Evolutionary conservation across 164 flowering plant genomes (phyloP).

Genomic region (Berberis thunbergii): DNA sequence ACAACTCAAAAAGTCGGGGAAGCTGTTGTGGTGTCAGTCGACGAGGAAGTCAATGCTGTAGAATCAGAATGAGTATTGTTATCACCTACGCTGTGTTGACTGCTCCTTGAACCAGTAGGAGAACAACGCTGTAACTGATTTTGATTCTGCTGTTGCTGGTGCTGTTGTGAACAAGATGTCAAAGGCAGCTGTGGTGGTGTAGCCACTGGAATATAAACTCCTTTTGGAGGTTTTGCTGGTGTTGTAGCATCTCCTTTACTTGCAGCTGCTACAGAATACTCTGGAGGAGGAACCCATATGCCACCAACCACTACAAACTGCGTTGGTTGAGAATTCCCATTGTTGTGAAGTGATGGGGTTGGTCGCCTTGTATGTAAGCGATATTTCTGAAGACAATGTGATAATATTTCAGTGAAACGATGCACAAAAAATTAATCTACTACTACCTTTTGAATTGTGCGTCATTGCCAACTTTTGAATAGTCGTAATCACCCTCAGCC

Average conservation of each 20-base stretch:
- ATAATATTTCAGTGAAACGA: not conserved
- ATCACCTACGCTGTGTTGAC: constrained; percentile 11
- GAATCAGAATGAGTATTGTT: constrained; percentile 22
- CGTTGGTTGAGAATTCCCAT: constrained; percentile 38
- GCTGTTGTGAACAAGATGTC: not conserved
- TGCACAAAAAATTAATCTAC: no score
- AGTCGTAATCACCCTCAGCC: no score
- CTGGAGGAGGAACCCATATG: constrained; percentile 64
- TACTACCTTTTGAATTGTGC: no score
- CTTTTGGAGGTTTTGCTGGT: constrained; percentile 12
- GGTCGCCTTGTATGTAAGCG: constrained; percentile 72
- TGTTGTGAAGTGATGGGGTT: constrained; percentile 24
- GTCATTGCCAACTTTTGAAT: no score
- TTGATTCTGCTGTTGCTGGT: constrained; percentile 2
- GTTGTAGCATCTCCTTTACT: constrained; percentile 21
- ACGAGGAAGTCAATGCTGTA: constrained; percentile 39
- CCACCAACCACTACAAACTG: constrained; percentile 76
- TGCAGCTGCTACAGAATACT: constrained; percentile 25
- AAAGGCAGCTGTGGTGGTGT: constrained; percentile 14
- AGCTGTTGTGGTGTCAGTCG: constrained; percentile 38
- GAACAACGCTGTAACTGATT: constrained; percentile 8
- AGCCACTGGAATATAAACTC: constrained; percentile 45
- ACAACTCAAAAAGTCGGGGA: constrained; percentile 19
- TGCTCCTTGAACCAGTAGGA: constrained; percentile 24
- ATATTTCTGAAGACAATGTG: constrained; percentile 43